Percentiles rank a stretch among this genome's conserved stretches.
These are phyloP conservation scores for Candida nitratophila DNA, from an alignment of 805 yeast genomes.

Conservation along the genomic window DNA sequence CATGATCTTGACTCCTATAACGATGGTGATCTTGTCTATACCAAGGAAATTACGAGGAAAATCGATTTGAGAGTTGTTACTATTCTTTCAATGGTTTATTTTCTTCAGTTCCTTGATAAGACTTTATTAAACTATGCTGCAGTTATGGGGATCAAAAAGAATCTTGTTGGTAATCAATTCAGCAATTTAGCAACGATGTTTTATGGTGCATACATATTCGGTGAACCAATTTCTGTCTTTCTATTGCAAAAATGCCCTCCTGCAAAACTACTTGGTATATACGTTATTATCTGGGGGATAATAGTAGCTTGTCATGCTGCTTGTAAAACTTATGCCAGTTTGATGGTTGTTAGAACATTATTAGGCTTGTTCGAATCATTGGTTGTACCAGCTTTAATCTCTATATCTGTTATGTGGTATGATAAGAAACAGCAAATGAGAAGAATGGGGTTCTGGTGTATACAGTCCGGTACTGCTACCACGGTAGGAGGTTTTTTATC, in stretches of 20 bases:
- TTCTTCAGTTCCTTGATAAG: constrained; percentile 33
- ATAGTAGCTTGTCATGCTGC: constrained; percentile 39
- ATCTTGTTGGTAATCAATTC: constrained; percentile 5
- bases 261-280: not conserved
- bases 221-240: not conserved
- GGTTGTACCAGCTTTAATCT: constrained; percentile 46
- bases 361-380: constrained; percentile 43
- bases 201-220: constrained; percentile 1
- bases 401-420: constrained; percentile 41
- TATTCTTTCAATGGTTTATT: not conserved
- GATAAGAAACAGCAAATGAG: constrained; percentile 35
- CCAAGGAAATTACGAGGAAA: not conserved
- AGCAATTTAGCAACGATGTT: constrained; percentile 4
- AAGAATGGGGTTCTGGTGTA: constrained; percentile 35
- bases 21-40: not conserved
- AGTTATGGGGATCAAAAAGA: constrained; percentile 47
- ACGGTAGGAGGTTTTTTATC: constrained; percentile 49
- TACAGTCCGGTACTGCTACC: constrained; percentile 38
- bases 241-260: not conserved
- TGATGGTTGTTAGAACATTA: constrained; percentile 34
- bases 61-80: constrained; percentile 1
- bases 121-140: constrained; percentile 55
- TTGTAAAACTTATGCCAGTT: constrained; percentile 31
- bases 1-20: not conserved
- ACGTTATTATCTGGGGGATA: constrained; percentile 50